phyloP scores from a whole-genome alignment of 176 grass and related monocot genomes.

The Elymus sibiricus region DNA sequence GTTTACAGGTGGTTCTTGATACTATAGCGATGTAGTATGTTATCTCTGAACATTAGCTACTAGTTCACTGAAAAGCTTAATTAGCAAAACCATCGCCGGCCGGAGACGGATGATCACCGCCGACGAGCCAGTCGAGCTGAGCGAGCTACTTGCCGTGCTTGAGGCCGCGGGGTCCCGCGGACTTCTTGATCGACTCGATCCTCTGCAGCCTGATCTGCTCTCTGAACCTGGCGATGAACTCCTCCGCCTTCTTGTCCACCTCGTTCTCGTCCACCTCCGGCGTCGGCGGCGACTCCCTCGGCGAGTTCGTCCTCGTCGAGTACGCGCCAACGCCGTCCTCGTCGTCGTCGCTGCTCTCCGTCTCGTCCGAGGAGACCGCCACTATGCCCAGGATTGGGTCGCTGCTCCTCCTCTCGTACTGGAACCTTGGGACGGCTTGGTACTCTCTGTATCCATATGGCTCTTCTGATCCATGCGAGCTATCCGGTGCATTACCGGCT shows the following conservation, averaged over 20 bases:
- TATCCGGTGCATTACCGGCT: constrained; percentile 2
- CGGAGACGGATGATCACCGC: neutral
- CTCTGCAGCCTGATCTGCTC: constrained; percentile 91
- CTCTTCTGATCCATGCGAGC: constrained; percentile 36
- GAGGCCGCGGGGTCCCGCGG: constrained; percentile 49
- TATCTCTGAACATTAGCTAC: constrained; percentile 15
- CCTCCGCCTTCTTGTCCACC: constrained; percentile 95
- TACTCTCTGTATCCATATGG: constrained; percentile 39
- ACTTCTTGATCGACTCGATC: constrained; percentile 83
- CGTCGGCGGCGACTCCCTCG: constrained; percentile 29
- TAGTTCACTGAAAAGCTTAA: neutral
- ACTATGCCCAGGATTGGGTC: constrained; percentile 38
- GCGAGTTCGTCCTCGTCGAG: constrained; percentile 38
- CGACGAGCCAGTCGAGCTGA: constrained; percentile 8
- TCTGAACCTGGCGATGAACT: constrained; percentile 87
- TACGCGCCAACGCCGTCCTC: constrained; percentile 26
- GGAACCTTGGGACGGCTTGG: constrained; percentile 46
- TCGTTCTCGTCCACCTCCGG: constrained; percentile 70
- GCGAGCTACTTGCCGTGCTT: constrained; percentile 44
- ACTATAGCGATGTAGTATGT: constrained; percentile 10
- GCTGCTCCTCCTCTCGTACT: constrained; percentile 31
- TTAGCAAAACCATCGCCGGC: neutral
- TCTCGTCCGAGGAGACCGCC: constrained; percentile 42
- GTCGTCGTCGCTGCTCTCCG: constrained; percentile 58
- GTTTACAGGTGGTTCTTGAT: constrained; percentile 48